A percentile compares a stretch with the other conserved stretches of the same genome.
Evolutionary conservation across 148 eudicot genomes (phyloP).

Genomic region (Camellia japonica): DNA sequence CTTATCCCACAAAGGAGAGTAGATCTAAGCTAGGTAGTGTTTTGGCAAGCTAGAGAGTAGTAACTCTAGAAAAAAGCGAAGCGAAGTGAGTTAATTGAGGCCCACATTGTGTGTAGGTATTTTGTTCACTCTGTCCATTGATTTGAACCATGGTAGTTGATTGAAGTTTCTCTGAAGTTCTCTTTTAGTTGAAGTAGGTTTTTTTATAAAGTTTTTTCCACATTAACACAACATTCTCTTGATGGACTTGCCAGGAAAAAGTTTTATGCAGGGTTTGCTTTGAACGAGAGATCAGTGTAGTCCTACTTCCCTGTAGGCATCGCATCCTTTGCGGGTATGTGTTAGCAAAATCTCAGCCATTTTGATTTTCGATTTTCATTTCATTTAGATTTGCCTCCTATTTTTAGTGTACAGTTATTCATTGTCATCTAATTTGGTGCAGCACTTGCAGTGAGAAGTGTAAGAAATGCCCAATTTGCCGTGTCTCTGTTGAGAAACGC

Average conservation of each 20-base stretch:
- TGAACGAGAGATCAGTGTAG: constrained; percentile 79
- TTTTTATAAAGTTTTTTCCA: background rate
- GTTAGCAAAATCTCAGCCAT: no score
- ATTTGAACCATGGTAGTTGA: background rate
- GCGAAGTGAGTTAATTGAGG: no score
- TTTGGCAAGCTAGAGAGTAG: no score
- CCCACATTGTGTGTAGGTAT: no score
- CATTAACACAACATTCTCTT: constrained; percentile 8
- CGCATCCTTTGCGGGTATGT: constrained; percentile 86
- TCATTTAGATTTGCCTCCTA: background rate
- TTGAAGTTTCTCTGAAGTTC: background rate
- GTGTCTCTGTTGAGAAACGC: constrained; percentile 62
- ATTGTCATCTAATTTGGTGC: constrained; percentile 32
- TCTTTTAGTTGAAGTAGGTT: background rate
- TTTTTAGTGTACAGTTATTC: background rate
- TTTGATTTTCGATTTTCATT: background rate
- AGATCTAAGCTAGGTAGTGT: no score
- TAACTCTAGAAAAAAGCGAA: no score
- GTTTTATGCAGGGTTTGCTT: constrained; percentile 88
- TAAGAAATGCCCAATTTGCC: constrained; percentile 81
- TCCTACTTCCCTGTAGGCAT: constrained; percentile 91
- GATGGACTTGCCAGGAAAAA: constrained; percentile 60
- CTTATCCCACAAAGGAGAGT: no score
- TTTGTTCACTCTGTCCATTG: no score
- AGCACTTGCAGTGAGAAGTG: constrained; percentile 80